Evolutionary conservation across 176 grass and related monocot species (phyloP), one percentile per base, ranked within the genome.

Genomic region (Oryza rufipogon): DNA sequence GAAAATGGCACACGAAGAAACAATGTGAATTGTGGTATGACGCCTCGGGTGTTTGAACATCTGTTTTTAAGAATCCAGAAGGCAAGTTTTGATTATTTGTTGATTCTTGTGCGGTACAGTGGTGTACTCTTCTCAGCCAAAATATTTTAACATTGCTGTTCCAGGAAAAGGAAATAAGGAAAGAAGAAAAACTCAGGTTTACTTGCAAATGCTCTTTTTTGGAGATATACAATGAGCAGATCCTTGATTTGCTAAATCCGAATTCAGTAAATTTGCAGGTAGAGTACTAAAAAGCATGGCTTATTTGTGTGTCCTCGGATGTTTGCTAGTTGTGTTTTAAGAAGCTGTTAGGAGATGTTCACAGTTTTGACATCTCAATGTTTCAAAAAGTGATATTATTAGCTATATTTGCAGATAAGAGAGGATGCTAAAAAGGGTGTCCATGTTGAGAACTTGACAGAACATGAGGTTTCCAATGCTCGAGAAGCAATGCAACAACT

Each of bases 161-260:
- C 82, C 89, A 95, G 95, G 95, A 98, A 80, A 98, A 91, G 70
- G 95, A 98, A 75, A 84, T 83, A 70, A 88, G 91, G 63, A 88
- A 86, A 91, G 92, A 94, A 15, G 95, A 95, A 82, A 98, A 98
- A 71, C 78, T 98, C 75, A 88, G 80, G 64, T 98, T 98, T 80
- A 94, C 93, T 45, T 98, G 96, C 83, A 95, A 90, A 88, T 98
- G 96, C 76, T 98, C 96, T 25, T 98, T 98, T 64, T 41, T 98
- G 83, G 96, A 98, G 89, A 98, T 98, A 64, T 98, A 98, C 61
- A 98, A 98, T 70, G 96, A 98, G 52, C 93, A 95, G 20, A 98
- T 95, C 81, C 76, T 95, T 46, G 96, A 98, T 91, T 90, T 98
- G 30, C 91, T 98, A 26, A 87, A 96, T 77, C 93, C 96, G 87